Evolutionary conservation across 2,329 filamentous ascomycete species (phyloP).

Genomic region (Laburnicola sp.): DNA sequence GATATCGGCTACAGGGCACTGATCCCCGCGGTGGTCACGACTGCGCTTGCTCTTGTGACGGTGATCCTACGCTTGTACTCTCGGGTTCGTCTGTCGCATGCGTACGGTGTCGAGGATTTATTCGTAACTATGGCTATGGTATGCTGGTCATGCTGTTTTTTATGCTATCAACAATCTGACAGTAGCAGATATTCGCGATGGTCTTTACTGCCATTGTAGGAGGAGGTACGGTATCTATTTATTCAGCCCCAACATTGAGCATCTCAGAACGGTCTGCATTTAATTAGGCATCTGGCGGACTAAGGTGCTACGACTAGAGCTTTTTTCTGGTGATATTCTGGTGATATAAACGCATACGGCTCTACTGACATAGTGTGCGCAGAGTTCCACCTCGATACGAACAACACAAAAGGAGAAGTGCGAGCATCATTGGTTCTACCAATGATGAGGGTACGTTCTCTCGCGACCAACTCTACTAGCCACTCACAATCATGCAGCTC

Average conservation of each 20-base stretch:
- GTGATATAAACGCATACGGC: neutral
- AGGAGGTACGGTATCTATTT: constrained; percentile 16
- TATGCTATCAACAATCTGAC: neutral
- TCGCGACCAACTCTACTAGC: constrained; percentile 29
- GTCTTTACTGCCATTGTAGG: constrained; percentile 31
- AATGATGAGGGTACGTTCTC: constrained; percentile 29
- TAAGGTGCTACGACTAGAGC: no score
- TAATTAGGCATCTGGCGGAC: no score
- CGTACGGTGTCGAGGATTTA: constrained; percentile 31
- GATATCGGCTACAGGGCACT: constrained; percentile 30
- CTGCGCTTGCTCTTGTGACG: constrained; percentile 25
- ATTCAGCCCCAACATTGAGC: neutral
- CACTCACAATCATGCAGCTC: constrained; percentile 17
- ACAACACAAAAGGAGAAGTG: neutral
- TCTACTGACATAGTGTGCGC: neutral
- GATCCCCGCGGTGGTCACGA: constrained; percentile 29
- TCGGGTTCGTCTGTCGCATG: constrained; percentile 18
- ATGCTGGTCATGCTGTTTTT: constrained; percentile 10
- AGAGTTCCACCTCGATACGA: constrained; percentile 14
- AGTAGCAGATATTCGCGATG: constrained; percentile 32
- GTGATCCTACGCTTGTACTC: constrained; percentile 36
- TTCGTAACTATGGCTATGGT: constrained; percentile 33
- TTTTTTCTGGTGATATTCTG: neutral
- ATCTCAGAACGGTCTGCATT: no score
- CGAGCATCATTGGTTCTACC: constrained; percentile 8